Conservation (phyloP, 352 stramenopile species). For the Phytophthora litchii region DNA sequence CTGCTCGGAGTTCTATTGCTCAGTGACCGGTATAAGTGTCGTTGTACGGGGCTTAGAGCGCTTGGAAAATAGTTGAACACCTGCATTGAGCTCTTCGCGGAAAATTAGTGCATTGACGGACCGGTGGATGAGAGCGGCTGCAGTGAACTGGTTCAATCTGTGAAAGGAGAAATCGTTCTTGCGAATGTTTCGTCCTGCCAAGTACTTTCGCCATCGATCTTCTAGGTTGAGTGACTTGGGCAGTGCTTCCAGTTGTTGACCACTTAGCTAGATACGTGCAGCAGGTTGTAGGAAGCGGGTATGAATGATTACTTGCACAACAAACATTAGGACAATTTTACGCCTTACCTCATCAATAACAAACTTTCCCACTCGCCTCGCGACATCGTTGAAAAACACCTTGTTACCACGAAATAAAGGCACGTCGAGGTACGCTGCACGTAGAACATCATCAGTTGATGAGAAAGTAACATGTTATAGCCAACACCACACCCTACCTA, state of each 20-base stretch:
- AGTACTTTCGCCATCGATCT: constrained; percentile 62
- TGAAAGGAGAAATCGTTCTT: constrained; percentile 56
- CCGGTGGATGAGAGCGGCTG: constrained; percentile 47
- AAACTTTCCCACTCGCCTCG: constrained; percentile 57
- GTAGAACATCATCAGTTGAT: constrained; percentile 1
- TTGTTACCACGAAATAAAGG: constrained; percentile 66
- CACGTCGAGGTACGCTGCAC: constrained; percentile 53
- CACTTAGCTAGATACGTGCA: constrained; percentile 41
- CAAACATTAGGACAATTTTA: not conserved
- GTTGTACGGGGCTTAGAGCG: constrained; percentile 16
- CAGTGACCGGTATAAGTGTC: not conserved
- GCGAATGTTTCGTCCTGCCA: constrained; percentile 52
- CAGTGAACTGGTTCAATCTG: constrained; percentile 61
- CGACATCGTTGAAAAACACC: constrained; percentile 74
- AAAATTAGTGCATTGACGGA: constrained; percentile 61
- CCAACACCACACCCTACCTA: constrained; percentile 37
- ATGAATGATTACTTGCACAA: not conserved
- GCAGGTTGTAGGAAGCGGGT: not conserved
- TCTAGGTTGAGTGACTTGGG: constrained; percentile 60
- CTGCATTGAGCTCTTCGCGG: constrained; percentile 51
- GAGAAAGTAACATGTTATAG: not conserved
- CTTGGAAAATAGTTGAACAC: constrained; percentile 44
- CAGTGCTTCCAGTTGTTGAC: constrained; percentile 51
- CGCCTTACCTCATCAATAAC: constrained; percentile 56
- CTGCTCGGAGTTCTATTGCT: not conserved